Evolutionary conservation across 169 alveolate species (phyloP), one percentile per base, ranked within the genome.

Genomic region (Fabrea salina): DNA sequence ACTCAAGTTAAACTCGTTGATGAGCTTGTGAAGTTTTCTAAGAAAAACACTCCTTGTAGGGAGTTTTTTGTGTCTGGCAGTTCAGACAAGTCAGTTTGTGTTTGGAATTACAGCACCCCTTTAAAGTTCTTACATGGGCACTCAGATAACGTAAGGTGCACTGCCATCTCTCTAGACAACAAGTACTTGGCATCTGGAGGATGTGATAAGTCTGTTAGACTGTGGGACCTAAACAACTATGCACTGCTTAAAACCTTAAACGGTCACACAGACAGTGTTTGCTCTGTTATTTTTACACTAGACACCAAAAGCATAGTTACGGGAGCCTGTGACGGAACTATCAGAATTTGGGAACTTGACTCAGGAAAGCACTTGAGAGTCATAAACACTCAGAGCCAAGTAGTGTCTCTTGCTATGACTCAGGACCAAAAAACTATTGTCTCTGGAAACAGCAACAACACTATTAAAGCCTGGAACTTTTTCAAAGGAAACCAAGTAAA

Each of bases 181-280:
- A 37, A 64, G 5, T 33, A 39, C n/a, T 16, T 56, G 3, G 81
- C 77, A 67, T 61, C 83, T 33, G 61, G 85, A 30, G 70, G 84
- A 19, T 41, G 77, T 43, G 88, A 82, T 70, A 44, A 76, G 25
- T 49, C 75, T 22, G 59, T 82, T 56, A 82, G 67, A 68, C 68
- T 82, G n/a, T 82, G 88, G 88, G 88, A 82, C 72, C 51, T 43
- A 25, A 75, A 56, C 47, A 30, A 22, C 68, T 40, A 44, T 19
- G 59, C 35, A 43, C 67, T 80, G 49, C 19, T 76, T 7, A 67
- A 67, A 39, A 75, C 76, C n/a, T 57, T 82, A 61, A 49, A 50
- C n/a, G 84, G 88, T 0, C 88, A 82, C 61, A 82, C 49, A 7
- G 88, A 82, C 61, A 67, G 59, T 33, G 79, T 82, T 43, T 75